Base-by-base conservation (phyloP, 306 rosid species). In the Inga leiocalycina region DNA sequence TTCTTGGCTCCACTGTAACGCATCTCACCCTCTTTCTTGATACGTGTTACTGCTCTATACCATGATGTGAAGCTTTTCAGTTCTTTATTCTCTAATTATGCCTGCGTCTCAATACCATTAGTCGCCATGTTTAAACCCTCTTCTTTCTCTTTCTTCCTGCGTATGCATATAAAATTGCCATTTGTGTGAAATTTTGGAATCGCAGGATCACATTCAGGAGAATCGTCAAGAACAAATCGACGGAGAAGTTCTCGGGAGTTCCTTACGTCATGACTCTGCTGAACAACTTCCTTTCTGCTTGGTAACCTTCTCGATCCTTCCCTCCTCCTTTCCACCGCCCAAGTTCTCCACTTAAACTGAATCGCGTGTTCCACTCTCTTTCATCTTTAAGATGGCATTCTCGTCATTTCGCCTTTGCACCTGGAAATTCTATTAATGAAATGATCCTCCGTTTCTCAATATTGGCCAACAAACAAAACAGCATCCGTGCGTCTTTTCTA, bases 221-320 rank as follows among this genome's bases (percentile, higher is more conserved):
- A 79, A 87, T 96, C 72, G 13, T 96, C 15, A 35, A 8, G 84
- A 86, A 89, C 65, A 90, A 51, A 72, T 79, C 87, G 43, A 94
- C 98, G 43, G 97, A 96, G 86, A 81, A 87, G 32, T 96, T 96
- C 81, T 96, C 99, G 0, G 98, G 99, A 84, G 62, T 96, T 88
- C 99, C 99, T 20, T 96, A 96, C 70, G 93, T 84, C 14, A 96
- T 96, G 99, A 91, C 98, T 62, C 54, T 90, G 77, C 93, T 96
- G 77, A 96, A 96, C 76, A 90, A 94, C 82, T 97, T 96, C 54
- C 97, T 96, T 65, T 94, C 98, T 0, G 94, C 97, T 35, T 96
- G 99, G 99, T 93, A 85, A 34, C 37, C 71, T 74, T 66, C 76
- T 69, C 10, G 3, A 32, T 35, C 68, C n/a, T 77, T 71, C 69